phyloP scores from a whole-genome alignment of 129 eudicot species.

The Pittosporum tobira region DNA sequence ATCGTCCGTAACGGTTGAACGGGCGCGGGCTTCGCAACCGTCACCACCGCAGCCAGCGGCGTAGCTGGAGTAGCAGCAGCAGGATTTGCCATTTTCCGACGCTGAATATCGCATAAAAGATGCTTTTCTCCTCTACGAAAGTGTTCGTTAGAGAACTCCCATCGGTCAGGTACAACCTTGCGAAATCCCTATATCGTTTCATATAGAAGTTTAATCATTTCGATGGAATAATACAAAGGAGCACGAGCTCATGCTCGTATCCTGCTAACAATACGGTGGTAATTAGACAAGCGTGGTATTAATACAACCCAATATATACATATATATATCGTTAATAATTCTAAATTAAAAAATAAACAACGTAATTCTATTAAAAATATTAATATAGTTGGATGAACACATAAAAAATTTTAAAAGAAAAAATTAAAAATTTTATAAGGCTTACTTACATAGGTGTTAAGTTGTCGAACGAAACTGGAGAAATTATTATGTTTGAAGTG shows the following conservation, averaged over 20 bases:
- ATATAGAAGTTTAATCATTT: too few species aligned
- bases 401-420: neutral
- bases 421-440: neutral
- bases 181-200: conserved; percentile 87
- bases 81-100: conserved; percentile 45
- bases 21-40: conserved; percentile 16
- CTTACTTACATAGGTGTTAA: conserved; percentile 68
- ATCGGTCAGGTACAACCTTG: conserved; percentile 67
- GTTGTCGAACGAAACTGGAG: conserved; percentile 81
- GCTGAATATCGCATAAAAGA: conserved; percentile 62
- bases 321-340: too few species aligned
- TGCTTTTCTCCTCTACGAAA: conserved; percentile 59
- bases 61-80: conserved; percentile 11
- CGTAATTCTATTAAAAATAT: too few species aligned
- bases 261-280: too few species aligned
- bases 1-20: conserved; percentile 13
- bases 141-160: conserved; percentile 75
- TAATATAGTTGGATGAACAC: too few species aligned
- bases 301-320: too few species aligned
- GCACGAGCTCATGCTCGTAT: too few species aligned
- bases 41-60: conserved; percentile 1
- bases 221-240: too few species aligned
- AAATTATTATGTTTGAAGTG: conserved; percentile 85
- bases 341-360: too few species aligned
- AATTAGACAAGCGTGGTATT: too few species aligned